These are phyloP conservation scores for Boletus reticulatus DNA, from an alignment of 768 basidiomycete species.

Conservation along the genomic window DNA sequence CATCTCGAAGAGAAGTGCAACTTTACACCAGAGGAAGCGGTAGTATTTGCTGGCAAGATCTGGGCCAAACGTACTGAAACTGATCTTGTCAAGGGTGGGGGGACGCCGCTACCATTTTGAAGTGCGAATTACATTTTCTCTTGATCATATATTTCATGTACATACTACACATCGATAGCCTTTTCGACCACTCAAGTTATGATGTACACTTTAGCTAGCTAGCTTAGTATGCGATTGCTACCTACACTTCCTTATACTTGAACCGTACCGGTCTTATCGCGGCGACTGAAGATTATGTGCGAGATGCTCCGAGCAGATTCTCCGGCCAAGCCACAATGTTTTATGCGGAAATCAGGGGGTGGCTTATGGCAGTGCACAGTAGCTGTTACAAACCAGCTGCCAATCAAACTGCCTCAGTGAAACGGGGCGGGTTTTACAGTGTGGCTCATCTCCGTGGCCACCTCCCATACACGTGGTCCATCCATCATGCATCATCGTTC, in stretches of 20 bases:
- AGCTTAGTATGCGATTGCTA: too few species aligned
- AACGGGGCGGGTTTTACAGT: background rate
- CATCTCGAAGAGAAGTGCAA: conserved; percentile 16
- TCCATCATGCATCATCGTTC: too few species aligned
- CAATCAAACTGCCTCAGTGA: background rate
- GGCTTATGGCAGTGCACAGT: too few species aligned
- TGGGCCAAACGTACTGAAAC: conserved; percentile 14
- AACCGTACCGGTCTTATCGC: too few species aligned
- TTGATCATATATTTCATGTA: too few species aligned
- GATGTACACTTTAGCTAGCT: too few species aligned
- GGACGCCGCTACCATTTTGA: background rate
- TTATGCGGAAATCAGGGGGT: background rate
- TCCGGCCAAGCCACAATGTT: too few species aligned
- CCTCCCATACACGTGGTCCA: background rate
- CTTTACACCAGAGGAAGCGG: conserved; percentile 12
- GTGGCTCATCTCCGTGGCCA: background rate
- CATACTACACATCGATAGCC: too few species aligned
- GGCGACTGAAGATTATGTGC: too few species aligned
- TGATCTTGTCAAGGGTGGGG: conserved; percentile 7
- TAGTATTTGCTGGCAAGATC: conserved; percentile 14
- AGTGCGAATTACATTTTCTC: background rate
- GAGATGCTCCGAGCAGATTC: too few species aligned
- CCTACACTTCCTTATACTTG: too few species aligned
- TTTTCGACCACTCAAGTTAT: too few species aligned
- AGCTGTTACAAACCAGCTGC: background rate